These are phyloP conservation scores for Psilocybe tampanensis DNA, from an alignment of 768 basidiomycete species.

Conservation along the genomic window DNA sequence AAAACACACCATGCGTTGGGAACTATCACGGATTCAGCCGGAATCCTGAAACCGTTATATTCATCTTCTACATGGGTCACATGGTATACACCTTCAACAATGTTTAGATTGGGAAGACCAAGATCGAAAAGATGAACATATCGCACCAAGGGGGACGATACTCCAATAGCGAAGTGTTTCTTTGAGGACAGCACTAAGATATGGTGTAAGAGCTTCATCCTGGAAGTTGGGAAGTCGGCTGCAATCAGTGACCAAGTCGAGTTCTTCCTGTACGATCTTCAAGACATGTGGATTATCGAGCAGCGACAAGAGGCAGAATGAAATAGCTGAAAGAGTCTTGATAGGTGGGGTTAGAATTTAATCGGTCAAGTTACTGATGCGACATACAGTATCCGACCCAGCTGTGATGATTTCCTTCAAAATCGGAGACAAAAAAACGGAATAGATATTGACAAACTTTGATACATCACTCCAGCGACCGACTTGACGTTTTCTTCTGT, in stretches of 20 bases:
- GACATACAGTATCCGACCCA: not conserved
- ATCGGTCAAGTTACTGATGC: not conserved
- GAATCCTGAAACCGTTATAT: not conserved
- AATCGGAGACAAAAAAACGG: slow-evolving; percentile 23
- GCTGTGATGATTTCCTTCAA: not conserved
- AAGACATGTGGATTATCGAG: slow-evolving; percentile 29
- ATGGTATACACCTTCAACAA: no score
- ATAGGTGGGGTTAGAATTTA: not conserved
- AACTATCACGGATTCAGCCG: not conserved
- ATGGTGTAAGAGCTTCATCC: not conserved
- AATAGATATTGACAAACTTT: slow-evolving; percentile 23
- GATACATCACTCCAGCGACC: slow-evolving; percentile 24
- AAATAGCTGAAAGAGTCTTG: not conserved
- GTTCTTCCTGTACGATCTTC: slow-evolving; percentile 26
- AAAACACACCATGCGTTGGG: not conserved
- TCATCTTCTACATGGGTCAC: not conserved
- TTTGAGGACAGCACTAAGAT: not conserved
- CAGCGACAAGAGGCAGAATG: slow-evolving; percentile 18
- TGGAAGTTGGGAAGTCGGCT: not conserved
- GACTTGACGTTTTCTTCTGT: slow-evolving; percentile 29
- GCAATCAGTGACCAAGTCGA: not conserved
- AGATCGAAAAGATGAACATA: no score
- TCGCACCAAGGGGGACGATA: not conserved
- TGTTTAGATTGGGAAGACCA: no score
- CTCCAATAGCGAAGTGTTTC: not conserved